Evolutionary conservation across 768 basidiomycete species (phyloP), one percentile per base, ranked within the genome.

Genomic region (Mycena epipterygia): DNA sequence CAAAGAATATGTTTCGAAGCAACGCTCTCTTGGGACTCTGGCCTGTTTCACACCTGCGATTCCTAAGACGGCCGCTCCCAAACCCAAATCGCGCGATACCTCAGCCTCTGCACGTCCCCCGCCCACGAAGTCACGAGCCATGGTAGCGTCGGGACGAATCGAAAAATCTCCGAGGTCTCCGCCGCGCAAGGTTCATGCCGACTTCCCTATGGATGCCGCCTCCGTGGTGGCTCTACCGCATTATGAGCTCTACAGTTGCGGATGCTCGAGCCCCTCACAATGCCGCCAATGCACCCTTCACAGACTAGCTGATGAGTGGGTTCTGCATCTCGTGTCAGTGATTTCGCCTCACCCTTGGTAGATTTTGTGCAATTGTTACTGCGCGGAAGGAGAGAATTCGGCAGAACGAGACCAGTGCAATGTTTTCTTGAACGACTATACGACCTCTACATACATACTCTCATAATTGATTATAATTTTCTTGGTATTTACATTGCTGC

Each of bases 1-100:
- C 57, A 72, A 68, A 39, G 66, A 51, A 32, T 72, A 68, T 25
- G 71, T 55, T 1, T 42, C 59, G 39, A 72, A 72, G 51, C 71
- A 72, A 44, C 55, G 51, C 48, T 48, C 71, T 23, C 39, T 67
- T 29, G 62, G 56, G 57, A 65, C 67, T 7, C 42, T 72, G 0
- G 41, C 71, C 23, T 72, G 67, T 41, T 65, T 72, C 23, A 25
- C 51, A 5, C 14, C 44, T n/a, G 16, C 46, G 46, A 53, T 19
- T n/a, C 32, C 29, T 23, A 46, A 53, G n/a, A 3, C 17, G n/a
- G n/a, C 6, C 52, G 32, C 23, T 29, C 30, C 17, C 19, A 7
- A 2, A 13, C 30, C 17, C 21, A 32, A 53, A 21, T 16, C 30
- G 4, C 19, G 32, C 53, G 51, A 52, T 32, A 52, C 29, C 30